Evolutionary conservation across 2,329 filamentous ascomycete species (phyloP), one percentile per base, ranked within the genome.

Genomic region (Pyrenophora teres): DNA sequence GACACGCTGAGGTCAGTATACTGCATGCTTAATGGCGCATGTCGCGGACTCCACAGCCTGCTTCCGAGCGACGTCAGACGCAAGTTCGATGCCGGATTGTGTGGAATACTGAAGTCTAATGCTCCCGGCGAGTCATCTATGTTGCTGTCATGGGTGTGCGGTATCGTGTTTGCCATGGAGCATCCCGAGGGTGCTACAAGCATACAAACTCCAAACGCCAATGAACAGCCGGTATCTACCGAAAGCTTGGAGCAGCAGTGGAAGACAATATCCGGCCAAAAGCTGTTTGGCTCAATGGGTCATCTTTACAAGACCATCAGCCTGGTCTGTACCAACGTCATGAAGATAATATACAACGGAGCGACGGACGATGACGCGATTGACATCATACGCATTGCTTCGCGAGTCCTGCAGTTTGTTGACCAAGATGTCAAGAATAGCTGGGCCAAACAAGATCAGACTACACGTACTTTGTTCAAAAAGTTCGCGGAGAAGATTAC

Each of bases 1-100:
- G 48, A 51, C 6, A 65, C 62, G 1, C 56, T 75, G 4, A 59
- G 60, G 33, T 56, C 65, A 4, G 57, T 74, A 3, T 70, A 73
- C 25, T 56, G 44, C 15, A 69, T 73, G 61, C 61, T 74, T 19
- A 68, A 70, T 49, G 72, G 72, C 39, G 70, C 71, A n/a, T 74
- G 72, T 49, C 50, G 57, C 18, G 61, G 63, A 3, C 63, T 75
- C 2, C 51, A 70, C 7, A 40, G 40, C 13, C 44, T 69, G 8
- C 57, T 74, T 16, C 56, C 69, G 2, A 12, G 54, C 4, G 61
- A 64, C 5, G 38, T 45, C 10, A 57, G 53, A 27, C 57, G 64
- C 30, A 49, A 53, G 9, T 69, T 73, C 18, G 69, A 74, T 25
- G 49, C 59, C 13, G 59, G 66, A 25, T 38, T 74, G 21, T 63